Conservation (phyloP, 345 rosid species). For the Ailanthus altissimus region DNA sequence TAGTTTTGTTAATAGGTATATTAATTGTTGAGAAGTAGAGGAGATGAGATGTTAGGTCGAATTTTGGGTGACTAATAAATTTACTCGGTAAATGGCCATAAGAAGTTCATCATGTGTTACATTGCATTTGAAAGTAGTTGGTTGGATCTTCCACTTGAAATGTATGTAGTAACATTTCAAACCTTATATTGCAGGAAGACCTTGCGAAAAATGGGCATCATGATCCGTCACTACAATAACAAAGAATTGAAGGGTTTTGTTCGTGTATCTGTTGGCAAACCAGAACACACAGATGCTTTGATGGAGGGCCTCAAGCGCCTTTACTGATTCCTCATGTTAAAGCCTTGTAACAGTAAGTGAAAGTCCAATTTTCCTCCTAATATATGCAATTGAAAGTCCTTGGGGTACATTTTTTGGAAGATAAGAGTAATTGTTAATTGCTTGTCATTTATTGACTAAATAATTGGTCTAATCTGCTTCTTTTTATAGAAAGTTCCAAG, state of each 20-base stretch:
- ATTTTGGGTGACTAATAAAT: not conserved
- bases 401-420: not conserved
- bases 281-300: constrained; percentile 74
- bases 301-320: constrained; percentile 56
- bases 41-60: not conserved
- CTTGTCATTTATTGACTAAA: not conserved
- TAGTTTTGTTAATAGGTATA: not conserved
- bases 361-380: not conserved
- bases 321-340: constrained; percentile 29
- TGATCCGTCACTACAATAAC: constrained; percentile 91
- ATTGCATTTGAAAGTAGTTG: not conserved
- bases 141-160: not conserved
- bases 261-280: constrained; percentile 81
- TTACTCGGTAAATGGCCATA: not conserved
- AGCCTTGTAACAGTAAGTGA: not conserved
- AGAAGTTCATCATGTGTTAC: not conserved
- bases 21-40: not conserved
- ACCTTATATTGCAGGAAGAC: constrained; percentile 58
- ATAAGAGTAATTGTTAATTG: not conserved
- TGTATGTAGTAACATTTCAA: not conserved
- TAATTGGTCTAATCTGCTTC: not conserved
- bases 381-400: not conserved
- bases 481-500: not conserved
- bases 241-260: constrained; percentile 75
- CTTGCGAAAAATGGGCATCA: constrained; percentile 84